Percentiles rank a stretch among this genome's conserved stretches.
These are phyloP conservation scores for Emergomyces pasteurianus DNA, from an alignment of 2,329 filamentous ascomycete species.

Conservation along the genomic window DNA sequence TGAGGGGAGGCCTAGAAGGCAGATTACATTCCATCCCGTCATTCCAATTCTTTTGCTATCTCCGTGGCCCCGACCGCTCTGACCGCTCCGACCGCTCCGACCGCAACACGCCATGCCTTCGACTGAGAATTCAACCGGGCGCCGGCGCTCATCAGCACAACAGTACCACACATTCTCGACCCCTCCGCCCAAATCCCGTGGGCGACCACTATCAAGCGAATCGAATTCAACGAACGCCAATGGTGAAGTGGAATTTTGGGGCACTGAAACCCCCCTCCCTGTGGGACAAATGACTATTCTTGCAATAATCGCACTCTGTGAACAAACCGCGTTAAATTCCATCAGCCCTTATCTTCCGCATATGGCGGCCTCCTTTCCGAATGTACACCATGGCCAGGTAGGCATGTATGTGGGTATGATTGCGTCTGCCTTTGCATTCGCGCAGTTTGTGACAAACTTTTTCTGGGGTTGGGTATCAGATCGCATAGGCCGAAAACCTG, in stretches of 20 bases:
- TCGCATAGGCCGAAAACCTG: slow-evolving; percentile 65
- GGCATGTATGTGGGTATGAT: slow-evolving; percentile 85
- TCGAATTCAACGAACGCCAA: slow-evolving; percentile 27
- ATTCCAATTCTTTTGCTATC: background rate
- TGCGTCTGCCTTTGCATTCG: slow-evolving; percentile 81
- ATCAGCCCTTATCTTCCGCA: slow-evolving; percentile 90
- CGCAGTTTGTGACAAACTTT: slow-evolving; percentile 86
- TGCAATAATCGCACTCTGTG: slow-evolving; percentile 76
- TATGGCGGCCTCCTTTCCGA: slow-evolving; percentile 79
- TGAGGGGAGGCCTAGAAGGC: too few relatives aligned
- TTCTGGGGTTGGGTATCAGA: slow-evolving; percentile 81
- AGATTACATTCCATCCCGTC: background rate
- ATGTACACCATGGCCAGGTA: slow-evolving; percentile 56
- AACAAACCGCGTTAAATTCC: slow-evolving; percentile 94
- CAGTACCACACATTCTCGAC: slow-evolving; percentile 39
- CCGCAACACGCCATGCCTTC: background rate
- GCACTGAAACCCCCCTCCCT: slow-evolving; percentile 58
- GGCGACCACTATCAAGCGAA: slow-evolving; percentile 32
- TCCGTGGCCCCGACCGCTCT: background rate
- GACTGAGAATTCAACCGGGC: background rate
- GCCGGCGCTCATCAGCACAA: slow-evolving; percentile 31
- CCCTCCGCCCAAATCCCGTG: slow-evolving; percentile 35
- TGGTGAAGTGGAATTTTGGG: slow-evolving; percentile 13
- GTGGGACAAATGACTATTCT: slow-evolving; percentile 71
- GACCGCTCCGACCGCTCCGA: too few relatives aligned